These are phyloP conservation scores for Patellaria atrata DNA, from an alignment of 495 filamentous ascomycete genomes.

Conservation along the genomic window DNA sequence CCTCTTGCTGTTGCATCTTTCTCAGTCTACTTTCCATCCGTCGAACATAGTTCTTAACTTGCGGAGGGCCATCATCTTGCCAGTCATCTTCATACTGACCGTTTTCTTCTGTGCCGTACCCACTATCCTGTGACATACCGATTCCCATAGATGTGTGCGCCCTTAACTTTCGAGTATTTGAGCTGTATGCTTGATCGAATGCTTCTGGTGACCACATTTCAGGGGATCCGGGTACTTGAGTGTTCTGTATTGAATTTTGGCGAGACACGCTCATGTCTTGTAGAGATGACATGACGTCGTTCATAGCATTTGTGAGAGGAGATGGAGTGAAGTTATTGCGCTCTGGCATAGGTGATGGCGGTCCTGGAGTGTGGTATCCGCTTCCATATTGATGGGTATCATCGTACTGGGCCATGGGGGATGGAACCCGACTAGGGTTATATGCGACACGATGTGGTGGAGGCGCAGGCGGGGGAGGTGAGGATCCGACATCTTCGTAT, in stretches of 20 bases:
- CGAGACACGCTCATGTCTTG: slow-evolving; percentile 65
- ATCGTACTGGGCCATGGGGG: slow-evolving; percentile 20
- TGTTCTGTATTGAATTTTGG: slow-evolving; percentile 34
- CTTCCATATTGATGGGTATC: slow-evolving; percentile 1
- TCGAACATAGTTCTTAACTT: slow-evolving; percentile 72
- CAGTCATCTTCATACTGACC: slow-evolving; percentile 28
- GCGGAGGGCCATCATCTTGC: slow-evolving; percentile 43
- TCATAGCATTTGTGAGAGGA: slow-evolving; percentile 85
- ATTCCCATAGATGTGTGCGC: slow-evolving; percentile 65
- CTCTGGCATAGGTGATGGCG: slow-evolving; percentile 43
- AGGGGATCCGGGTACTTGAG: slow-evolving; percentile 34
- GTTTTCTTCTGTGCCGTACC: slow-evolving; percentile 30
- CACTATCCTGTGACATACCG: slow-evolving; percentile 4
- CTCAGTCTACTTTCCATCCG: slow-evolving; percentile 73
- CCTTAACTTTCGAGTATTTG: slow-evolving; percentile 31
- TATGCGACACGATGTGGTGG: slow-evolving; percentile 29
- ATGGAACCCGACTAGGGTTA: slow-evolving; percentile 23
- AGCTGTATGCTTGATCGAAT: slow-evolving; percentile 47
- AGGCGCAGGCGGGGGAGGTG: slow-evolving; percentile 30
- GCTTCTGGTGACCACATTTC: slow-evolving; percentile 88
- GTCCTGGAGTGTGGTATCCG: slow-evolving; percentile 42
- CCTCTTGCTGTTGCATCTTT: slow-evolving; percentile 51
- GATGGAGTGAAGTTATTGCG: slow-evolving; percentile 68
- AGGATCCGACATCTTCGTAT: slow-evolving; percentile 16
- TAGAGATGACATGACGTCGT: slow-evolving; percentile 93